Evolutionary conservation across 306 rosid species (phyloP), one percentile per base, ranked within the genome.

Genomic region (Gynostemma pentaphyllum): DNA sequence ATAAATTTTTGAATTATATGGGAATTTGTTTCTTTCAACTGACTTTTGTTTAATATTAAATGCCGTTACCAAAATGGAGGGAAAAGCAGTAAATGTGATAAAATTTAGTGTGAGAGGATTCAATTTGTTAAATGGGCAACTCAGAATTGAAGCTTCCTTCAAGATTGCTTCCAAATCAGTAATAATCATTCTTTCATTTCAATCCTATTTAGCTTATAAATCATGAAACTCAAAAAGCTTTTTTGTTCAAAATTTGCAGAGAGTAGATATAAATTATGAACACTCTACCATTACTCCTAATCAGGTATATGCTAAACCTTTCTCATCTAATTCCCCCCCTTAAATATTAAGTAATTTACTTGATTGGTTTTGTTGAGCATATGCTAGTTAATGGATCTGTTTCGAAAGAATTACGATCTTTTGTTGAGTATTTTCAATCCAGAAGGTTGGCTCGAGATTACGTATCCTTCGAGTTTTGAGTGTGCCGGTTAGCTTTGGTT

Each of bases 381-480:
- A 9, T 39, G 30, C 50, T 80, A 87, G 97, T 68, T 90, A 76
- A 84, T 87, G 97, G 77, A 81, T 52, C 39, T 84, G 72, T 90
- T 90, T 59, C 81, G 71, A 71, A 90, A 84, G 77, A 90, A 84
- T 64, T 87, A 79, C 54, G 80, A 84, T 79, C 68, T 90, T 79
- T 79, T 90, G 71, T 79, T 90, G 46, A 65, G 83, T 64, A 82
- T 90, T 77, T 90, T 90, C 88, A 90, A 87, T 69, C 95, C 97
- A 39, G 83, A 90, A 53, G 97, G 95, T 66, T 90, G 97, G 97
- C 89, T 87, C 13, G 97, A 90, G 64, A 87, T 84, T 70, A 90
- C 94, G 95, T 90, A 87, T 90, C 97, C 95, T 86, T 29, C n/a
- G n/a, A n/a, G n/a, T n/a, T n/a, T n/a, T n/a, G n/a, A n/a, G n/a